Evolutionary conservation across 768 basidiomycete species (phyloP), one percentile per base, ranked within the genome.

Genomic region (Auriscalpium orientale): DNA sequence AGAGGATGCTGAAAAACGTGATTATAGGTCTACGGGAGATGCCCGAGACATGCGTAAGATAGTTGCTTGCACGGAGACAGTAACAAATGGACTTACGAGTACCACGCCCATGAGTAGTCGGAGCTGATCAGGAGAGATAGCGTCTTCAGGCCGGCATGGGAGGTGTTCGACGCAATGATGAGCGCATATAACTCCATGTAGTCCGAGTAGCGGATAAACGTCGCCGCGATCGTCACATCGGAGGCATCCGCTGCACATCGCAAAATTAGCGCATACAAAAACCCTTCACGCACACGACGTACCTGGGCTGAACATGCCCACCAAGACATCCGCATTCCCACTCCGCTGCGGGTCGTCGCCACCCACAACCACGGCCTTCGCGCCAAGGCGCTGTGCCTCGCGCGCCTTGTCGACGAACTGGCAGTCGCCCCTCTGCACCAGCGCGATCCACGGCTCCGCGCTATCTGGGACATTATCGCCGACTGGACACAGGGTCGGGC

Each of bases 261-360:
- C 51, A 59, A 59, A 46, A 46, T 56, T 55, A 47, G 22, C 20
- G 8, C 28, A 33, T 46, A 11, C 37, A 54, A 50, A 8, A 58
- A 21, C 45, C 44, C 57, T 48, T 51, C 51, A 51, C 20, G 49
- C 49, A 48, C 52, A 22, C 37, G 47, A 66, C 57, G 66, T 78
- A 89, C 94, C 88, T 70, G 89, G 89, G 68, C 87, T 90, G 72
- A 89, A 97, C 91, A 97, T 95, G 64, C 89, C 92, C 52, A 94
- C 79, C 58, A 97, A 76, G 28, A 81, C 77, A 65, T 93, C 86
- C 37, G 92, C 81, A 59, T 79, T 79, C 8, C 84, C 89, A 37
- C 76, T 79, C 56, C 77, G 65, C 18, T 78, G 80, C 18, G 85
- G 84, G 63, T 85, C 76, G 61, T 85, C 79, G 37, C 95, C 95